Conservation (phyloP, 495 filamentous ascomycete genomes). For the Tuber aestivum region DNA sequence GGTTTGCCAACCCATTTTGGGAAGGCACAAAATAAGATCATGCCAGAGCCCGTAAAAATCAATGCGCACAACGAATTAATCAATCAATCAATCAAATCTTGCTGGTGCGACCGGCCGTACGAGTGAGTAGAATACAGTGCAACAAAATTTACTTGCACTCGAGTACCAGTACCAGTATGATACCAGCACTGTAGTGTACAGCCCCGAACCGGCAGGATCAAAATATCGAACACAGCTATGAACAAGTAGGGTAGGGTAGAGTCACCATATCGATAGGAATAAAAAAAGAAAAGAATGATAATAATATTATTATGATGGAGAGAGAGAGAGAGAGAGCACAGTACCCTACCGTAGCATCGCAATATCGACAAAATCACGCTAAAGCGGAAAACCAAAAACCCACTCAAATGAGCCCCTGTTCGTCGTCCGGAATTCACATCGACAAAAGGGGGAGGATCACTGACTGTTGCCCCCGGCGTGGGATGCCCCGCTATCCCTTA, state of each 20-base stretch:
- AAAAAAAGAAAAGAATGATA: too few species aligned
- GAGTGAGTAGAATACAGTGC: too few species aligned
- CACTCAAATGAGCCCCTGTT: background rate
- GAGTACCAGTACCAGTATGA: too few species aligned
- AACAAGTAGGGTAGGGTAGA: too few species aligned
- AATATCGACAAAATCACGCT: background rate
- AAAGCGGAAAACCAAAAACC: background rate
- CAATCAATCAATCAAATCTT: constrained; percentile 19
- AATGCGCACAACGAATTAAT: background rate
- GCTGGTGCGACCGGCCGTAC: constrained; percentile 35
- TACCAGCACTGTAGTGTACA: too few species aligned
- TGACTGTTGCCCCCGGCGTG: constrained; percentile 27
- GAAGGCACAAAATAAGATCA: background rate
- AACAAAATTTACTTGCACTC: background rate
- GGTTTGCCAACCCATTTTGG: background rate
- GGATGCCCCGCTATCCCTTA: constrained; percentile 26
- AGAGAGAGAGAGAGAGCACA: background rate
- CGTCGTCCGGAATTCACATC: constrained; percentile 26
- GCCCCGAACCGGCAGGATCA: background rate
- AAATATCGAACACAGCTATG: background rate
- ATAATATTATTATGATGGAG: too few species aligned
- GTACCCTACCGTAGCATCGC: background rate
- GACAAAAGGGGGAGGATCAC: constrained; percentile 36
- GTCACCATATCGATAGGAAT: too few species aligned
- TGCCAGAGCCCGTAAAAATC: background rate